phyloP scores from a whole-genome alignment of 2,329 filamentous ascomycete species.

The Phialophora macrospora region DNA sequence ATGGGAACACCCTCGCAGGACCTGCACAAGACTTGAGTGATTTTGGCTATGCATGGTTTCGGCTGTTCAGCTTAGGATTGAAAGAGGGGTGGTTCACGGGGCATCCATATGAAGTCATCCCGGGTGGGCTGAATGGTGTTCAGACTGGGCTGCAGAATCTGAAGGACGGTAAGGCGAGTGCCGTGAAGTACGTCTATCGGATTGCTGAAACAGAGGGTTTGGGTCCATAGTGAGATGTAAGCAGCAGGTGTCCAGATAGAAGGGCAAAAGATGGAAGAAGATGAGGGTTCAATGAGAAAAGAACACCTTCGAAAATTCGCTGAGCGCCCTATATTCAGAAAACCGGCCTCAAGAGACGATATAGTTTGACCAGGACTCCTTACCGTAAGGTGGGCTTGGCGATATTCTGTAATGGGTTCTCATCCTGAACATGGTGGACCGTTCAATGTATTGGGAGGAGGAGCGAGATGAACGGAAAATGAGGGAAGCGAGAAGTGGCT shows the following conservation, averaged over 20 bases:
- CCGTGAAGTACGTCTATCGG: slow-evolving; percentile 63
- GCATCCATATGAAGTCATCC: slow-evolving; percentile 58
- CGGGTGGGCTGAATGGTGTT: slow-evolving; percentile 60
- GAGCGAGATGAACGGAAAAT: no score
- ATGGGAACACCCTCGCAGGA: background rate
- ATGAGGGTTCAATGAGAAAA: background rate
- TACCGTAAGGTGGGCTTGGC: no score
- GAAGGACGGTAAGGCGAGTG: slow-evolving; percentile 65
- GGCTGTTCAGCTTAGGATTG: slow-evolving; percentile 53
- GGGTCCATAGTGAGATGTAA: background rate
- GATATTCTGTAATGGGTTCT: no score
- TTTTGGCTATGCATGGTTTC: slow-evolving; percentile 54
- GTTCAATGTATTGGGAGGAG: no score
- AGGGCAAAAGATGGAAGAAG: background rate
- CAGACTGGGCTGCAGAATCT: slow-evolving; percentile 60
- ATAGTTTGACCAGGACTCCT: no score
- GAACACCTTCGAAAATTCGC: background rate
- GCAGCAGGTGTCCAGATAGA: background rate
- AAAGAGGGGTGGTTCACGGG: slow-evolving; percentile 56
- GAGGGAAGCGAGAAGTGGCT: no score
- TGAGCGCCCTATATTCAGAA: no score
- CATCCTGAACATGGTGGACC: no score
- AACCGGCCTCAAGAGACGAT: no score
- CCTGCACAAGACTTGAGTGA: slow-evolving; percentile 39
- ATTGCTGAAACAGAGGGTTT: slow-evolving; percentile 4